phyloP scores from a whole-genome alignment of 2,329 filamentous ascomycete species.

The Phyllosticta citriasiana region DNA sequence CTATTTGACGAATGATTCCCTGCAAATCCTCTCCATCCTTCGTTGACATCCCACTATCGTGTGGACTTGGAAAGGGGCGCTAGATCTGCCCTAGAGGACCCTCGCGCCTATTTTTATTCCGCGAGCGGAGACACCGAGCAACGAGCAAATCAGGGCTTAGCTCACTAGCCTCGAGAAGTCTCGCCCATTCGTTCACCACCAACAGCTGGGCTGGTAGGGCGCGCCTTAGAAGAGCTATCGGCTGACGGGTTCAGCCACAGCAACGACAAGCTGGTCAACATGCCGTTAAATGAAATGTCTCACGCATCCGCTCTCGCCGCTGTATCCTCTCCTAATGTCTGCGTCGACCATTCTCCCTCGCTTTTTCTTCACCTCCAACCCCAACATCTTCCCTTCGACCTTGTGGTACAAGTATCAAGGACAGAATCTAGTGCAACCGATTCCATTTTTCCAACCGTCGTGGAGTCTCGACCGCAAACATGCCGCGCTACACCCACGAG shows the following conservation, averaged over 20 bases:
- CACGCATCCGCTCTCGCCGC: not conserved
- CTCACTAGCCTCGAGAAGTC: not conserved
- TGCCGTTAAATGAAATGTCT: not conserved
- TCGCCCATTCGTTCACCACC: not conserved
- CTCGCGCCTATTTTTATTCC: not conserved
- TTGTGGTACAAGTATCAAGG: not conserved
- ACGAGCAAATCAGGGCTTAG: not conserved
- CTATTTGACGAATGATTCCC: not conserved
- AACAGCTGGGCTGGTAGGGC: not conserved
- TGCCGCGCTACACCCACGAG: constrained; percentile 5
- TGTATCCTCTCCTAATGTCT: not conserved
- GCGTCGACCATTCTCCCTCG: not conserved
- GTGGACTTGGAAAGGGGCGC: not conserved
- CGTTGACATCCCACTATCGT: not conserved
- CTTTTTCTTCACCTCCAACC: not conserved
- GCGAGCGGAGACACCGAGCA: not conserved
- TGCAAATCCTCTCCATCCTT: not conserved
- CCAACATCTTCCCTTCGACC: not conserved
- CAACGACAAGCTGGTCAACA: not conserved
- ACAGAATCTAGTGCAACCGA: not conserved
- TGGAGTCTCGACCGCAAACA: not conserved
- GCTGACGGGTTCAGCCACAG: not conserved
- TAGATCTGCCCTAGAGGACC: not conserved
- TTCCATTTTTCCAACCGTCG: not conserved
- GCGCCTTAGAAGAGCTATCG: not conserved